Conservation (phyloP, 2,329 filamentous ascomycete species). For the Ascochyta pisi region DNA sequence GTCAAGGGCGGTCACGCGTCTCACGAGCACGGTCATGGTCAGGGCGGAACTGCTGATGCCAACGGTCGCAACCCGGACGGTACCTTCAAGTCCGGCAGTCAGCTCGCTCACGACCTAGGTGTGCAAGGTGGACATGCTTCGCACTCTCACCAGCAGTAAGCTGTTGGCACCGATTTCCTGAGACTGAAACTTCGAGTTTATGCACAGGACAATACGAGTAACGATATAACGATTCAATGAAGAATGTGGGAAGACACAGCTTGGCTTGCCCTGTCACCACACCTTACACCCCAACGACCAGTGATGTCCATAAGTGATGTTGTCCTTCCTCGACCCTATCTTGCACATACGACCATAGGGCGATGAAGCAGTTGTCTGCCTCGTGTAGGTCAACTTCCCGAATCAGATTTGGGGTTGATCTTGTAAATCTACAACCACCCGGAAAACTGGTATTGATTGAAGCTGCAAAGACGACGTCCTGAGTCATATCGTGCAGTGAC, state of each 20-base stretch:
- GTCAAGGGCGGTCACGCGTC: constrained; percentile 40
- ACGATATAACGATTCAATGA: constrained; percentile 1
- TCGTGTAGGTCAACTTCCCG: too few relatives aligned
- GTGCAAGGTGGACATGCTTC: constrained; percentile 39
- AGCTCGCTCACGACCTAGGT: constrained; percentile 46
- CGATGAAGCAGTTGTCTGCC: too few relatives aligned
- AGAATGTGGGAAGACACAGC: not conserved
- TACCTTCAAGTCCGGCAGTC: constrained; percentile 46
- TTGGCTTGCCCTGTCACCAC: not conserved
- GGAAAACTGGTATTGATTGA: too few relatives aligned
- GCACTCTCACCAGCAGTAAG: constrained; percentile 21
- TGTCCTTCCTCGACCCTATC: too few relatives aligned
- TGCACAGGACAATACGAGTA: not conserved
- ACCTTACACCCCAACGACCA: too few relatives aligned
- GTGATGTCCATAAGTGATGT: too few relatives aligned
- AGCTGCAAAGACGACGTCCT: not conserved
- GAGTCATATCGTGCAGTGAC: not conserved
- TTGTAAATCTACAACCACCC: too few relatives aligned
- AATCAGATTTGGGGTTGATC: too few relatives aligned
- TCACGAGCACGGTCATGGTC: constrained; percentile 15
- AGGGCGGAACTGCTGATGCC: not conserved
- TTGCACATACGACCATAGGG: too few relatives aligned
- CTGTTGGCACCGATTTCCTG: not conserved
- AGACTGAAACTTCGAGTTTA: not conserved
- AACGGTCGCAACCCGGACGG: constrained; percentile 51